Conservation (phyloP, 2,329 filamentous ascomycete genomes). For the Aspergillus calidoustus region DNA sequence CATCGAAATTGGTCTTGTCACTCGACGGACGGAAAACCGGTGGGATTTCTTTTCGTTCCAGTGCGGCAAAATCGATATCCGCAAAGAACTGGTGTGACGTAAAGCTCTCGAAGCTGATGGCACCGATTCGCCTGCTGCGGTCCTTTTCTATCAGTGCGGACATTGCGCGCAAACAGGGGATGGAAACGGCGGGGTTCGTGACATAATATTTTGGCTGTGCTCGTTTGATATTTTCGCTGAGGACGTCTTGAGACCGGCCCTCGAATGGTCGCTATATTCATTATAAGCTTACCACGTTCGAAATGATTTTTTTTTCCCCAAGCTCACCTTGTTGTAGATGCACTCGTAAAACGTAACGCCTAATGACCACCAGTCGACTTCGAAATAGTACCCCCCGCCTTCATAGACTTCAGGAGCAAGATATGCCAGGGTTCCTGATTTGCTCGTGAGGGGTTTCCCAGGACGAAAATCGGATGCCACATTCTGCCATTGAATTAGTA, state of each 20-base stretch:
- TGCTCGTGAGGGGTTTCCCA: slow-evolving; percentile 84
- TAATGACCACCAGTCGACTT: slow-evolving; percentile 98
- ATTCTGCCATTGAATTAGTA: slow-evolving; percentile 63
- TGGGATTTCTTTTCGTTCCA: slow-evolving; percentile 85
- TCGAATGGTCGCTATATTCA: slow-evolving; percentile 80
- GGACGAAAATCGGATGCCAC: slow-evolving; percentile 92
- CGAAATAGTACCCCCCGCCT: slow-evolving; percentile 83
- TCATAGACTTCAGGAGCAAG: slow-evolving; percentile 94
- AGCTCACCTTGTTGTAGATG: slow-evolving; percentile 89
- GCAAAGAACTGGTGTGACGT: slow-evolving; percentile 89
- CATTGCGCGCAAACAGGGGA: slow-evolving; percentile 87
- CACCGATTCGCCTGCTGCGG: slow-evolving; percentile 79
- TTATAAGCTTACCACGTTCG: slow-evolving; percentile 33
- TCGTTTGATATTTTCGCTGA: slow-evolving; percentile 80
- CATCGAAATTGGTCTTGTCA: slow-evolving; percentile 99
- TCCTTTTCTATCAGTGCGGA: slow-evolving; percentile 81
- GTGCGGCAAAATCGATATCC: slow-evolving; percentile 77
- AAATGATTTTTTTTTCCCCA: slow-evolving; percentile 31
- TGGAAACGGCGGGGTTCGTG: slow-evolving; percentile 86
- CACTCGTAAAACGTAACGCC: slow-evolving; percentile 99
- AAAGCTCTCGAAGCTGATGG: slow-evolving; percentile 79
- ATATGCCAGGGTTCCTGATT: slow-evolving; percentile 94
- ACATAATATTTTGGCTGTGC: slow-evolving; percentile 87
- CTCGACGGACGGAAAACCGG: slow-evolving; percentile 92
- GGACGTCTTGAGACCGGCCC: slow-evolving; percentile 78